Percentiles rank a stretch among this genome's conserved stretches.
phyloP scores from a whole-genome alignment of 148 eudicot genomes.

The Mesembryanthemum crystallinum region DNA sequence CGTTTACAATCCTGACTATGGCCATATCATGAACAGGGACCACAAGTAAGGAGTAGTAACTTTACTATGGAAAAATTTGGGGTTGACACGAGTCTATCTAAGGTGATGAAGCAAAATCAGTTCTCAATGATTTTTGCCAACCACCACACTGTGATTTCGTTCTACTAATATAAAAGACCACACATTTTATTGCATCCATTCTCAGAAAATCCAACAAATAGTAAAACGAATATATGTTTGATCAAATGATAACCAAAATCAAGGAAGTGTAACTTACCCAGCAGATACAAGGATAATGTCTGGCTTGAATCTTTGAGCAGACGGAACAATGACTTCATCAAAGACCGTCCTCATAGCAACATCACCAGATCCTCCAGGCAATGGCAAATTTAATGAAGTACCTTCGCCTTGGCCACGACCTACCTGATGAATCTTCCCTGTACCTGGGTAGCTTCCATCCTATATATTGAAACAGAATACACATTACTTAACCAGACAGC shows the following conservation, averaged over 20 bases:
- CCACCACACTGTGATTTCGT: no score
- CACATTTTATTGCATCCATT: no score
- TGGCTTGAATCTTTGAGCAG: conserved; percentile 84
- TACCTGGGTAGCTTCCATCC: conserved; percentile 98
- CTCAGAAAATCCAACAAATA: not conserved
- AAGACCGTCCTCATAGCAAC: conserved; percentile 76
- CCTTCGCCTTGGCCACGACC: conserved; percentile 85
- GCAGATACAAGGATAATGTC: conserved; percentile 95
- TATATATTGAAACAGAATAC: conserved; percentile 22
- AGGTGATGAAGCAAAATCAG: no score
- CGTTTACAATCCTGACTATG: not conserved
- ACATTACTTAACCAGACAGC: conserved; percentile 8
- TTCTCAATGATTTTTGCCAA: no score
- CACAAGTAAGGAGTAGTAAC: not conserved
- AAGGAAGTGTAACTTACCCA: conserved; percentile 47
- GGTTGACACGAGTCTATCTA: no score
- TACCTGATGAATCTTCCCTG: conserved; percentile 75
- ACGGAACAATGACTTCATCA: conserved; percentile 76
- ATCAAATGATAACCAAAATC: not conserved
- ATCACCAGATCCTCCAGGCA: conserved; percentile 93
- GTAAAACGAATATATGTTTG: not conserved
- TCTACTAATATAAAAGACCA: no score
- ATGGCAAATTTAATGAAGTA: conserved; percentile 73
- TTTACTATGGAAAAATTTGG: no score
- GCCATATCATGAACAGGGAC: not conserved